Evolutionary conservation across 1,139 yeast species (phyloP).

Genomic region (Suhomyces bolitotheri): DNA sequence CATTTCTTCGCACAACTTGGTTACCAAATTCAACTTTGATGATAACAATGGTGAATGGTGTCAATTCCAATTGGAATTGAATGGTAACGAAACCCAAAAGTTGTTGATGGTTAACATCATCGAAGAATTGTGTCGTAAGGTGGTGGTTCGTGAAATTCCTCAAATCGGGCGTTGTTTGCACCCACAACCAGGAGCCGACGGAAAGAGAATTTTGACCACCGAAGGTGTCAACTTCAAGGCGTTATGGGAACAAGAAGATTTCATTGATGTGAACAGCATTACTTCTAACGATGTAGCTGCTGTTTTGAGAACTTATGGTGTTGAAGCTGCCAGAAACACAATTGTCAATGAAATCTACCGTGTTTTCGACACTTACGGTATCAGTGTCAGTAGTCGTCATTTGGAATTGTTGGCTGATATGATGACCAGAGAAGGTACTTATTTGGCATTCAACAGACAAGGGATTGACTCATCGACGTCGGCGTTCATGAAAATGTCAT

Average conservation of each 20-base stretch:
- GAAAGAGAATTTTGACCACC: constrained; percentile 75
- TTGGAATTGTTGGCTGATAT: constrained; percentile 95
- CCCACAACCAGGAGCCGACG: constrained; percentile 64
- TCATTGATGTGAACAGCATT: constrained; percentile 83
- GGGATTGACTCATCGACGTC: constrained; percentile 96
- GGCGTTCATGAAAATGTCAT: constrained; percentile 97
- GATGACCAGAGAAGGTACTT: constrained; percentile 99
- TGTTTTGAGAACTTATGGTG: constrained; percentile 90
- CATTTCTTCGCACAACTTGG: constrained; percentile 66
- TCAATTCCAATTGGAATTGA: constrained; percentile 79
- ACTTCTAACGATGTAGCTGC: constrained; percentile 92
- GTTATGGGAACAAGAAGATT: constrained; percentile 97
- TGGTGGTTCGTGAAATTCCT: constrained; percentile 92
- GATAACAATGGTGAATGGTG: constrained; percentile 91
- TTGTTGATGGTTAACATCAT: constrained; percentile 95
- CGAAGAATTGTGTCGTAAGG: constrained; percentile 85
- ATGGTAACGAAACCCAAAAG: constrained; percentile 80
- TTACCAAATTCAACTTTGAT: constrained; percentile 84
- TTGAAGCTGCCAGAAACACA: constrained; percentile 97
- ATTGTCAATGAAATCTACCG: constrained; percentile 94
- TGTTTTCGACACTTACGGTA: constrained; percentile 96
- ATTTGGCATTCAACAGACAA: constrained; percentile 95
- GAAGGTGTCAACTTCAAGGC: constrained; percentile 98
- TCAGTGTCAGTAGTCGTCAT: constrained; percentile 89
- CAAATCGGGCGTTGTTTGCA: constrained; percentile 90